Conservation (phyloP, 352 stramenopile species). For the Phytophthora quininea region DNA sequence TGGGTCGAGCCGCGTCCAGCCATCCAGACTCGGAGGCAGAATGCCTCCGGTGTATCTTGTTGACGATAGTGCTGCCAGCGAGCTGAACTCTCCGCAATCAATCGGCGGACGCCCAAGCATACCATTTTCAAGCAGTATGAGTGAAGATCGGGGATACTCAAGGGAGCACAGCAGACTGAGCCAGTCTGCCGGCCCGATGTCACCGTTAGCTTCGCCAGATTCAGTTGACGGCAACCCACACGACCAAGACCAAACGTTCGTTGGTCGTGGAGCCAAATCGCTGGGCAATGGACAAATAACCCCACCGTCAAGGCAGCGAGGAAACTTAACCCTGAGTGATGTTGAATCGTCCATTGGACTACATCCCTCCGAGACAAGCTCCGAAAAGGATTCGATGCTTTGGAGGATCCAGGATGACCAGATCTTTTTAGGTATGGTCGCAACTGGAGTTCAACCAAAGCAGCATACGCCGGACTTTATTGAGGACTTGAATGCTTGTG, state of each 20-base stretch:
- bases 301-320: slow-evolving; percentile 28
- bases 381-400: slow-evolving; percentile 66
- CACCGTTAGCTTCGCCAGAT: slow-evolving; percentile 36
- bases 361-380: slow-evolving; percentile 57
- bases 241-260: slow-evolving; percentile 22
- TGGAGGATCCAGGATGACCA: slow-evolving; percentile 94
- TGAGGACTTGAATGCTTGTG: slow-evolving; percentile 93
- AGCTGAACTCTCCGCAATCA: slow-evolving; percentile 48
- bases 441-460: slow-evolving; percentile 94
- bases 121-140: slow-evolving; percentile 41
- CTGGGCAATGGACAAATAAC: slow-evolving; percentile 36
- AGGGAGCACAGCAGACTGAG: slow-evolving; percentile 21
- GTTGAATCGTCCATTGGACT: slow-evolving; percentile 57
- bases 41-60: slow-evolving; percentile 84
- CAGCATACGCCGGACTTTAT: slow-evolving; percentile 96
- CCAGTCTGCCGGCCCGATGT: slow-evolving; percentile 25
- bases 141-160: slow-evolving; percentile 33
- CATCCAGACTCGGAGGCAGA: slow-evolving; percentile 25
- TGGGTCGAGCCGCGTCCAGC: slow-evolving; percentile 8
- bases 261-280: slow-evolving; percentile 20
- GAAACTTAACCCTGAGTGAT: slow-evolving; percentile 46
- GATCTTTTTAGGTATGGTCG: slow-evolving; percentile 98
- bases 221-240: slow-evolving; percentile 31
- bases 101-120: slow-evolving; percentile 26
- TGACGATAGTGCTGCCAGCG: slow-evolving; percentile 65